A percentile compares a stretch with the other conserved stretches of the same genome.
Evolutionary conservation across 2,329 filamentous ascomycete species (phyloP).

Genomic region (Pyrenochaeta sp.): DNA sequence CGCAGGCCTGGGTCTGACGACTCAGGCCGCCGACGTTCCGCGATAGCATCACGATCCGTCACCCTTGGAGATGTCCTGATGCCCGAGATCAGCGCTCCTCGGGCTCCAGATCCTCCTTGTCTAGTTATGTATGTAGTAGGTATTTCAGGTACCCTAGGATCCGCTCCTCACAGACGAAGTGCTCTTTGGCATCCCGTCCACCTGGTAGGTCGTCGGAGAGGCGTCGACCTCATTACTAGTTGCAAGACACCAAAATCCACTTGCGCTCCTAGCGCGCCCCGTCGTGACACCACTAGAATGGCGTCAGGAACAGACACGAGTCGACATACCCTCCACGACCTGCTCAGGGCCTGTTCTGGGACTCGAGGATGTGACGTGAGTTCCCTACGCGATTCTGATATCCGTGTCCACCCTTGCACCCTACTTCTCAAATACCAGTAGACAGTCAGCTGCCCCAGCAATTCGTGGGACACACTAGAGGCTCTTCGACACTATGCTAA

Average conservation of each 20-base stretch:
- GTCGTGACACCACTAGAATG: constrained; percentile 28
- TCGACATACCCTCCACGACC: constrained; percentile 7
- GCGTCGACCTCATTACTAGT: constrained; percentile 16
- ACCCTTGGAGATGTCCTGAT: constrained; percentile 10
- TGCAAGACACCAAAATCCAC: constrained; percentile 12
- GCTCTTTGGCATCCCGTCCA: constrained; percentile 17
- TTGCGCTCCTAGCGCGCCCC: constrained; percentile 23
- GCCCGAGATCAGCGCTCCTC: constrained; percentile 36
- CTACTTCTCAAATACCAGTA: constrained; percentile 14
- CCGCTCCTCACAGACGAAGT: constrained; percentile 2
- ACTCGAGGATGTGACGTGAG: constrained; percentile 9
- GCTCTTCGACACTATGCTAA: constrained; percentile 11
- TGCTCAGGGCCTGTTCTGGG: neutral
- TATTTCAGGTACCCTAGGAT: constrained; percentile 6
- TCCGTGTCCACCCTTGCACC: no score
- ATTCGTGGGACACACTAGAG: constrained; percentile 22
- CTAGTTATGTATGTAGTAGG: constrained; percentile 1
- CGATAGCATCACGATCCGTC: neutral
- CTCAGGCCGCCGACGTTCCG: constrained; percentile 3
- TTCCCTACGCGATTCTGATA: constrained; percentile 7
- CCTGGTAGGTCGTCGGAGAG: constrained; percentile 13
- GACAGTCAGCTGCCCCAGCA: constrained; percentile 25
- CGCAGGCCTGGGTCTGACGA: neutral
- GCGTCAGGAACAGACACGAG: constrained; percentile 28
- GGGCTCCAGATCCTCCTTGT: constrained; percentile 14